These are phyloP conservation scores for Telopea speciosissima DNA, from an alignment of 177 flowering plant species.

Conservation along the genomic window DNA sequence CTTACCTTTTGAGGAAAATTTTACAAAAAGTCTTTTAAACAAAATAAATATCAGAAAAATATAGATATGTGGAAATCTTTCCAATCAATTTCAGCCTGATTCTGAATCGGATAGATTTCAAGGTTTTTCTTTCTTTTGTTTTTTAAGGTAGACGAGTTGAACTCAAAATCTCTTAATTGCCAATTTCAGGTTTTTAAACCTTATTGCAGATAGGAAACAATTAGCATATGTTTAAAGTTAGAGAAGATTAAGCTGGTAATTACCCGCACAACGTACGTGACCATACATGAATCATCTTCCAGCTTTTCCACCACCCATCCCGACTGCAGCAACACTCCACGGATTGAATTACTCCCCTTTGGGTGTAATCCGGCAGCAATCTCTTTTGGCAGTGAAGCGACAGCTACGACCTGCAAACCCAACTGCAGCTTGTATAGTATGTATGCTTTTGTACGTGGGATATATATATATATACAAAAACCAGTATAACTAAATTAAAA, in stretches of 20 bases:
- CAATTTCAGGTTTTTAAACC: too few species aligned
- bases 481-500: too few species aligned
- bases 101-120: too few species aligned
- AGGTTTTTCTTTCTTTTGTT: too few species aligned
- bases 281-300: slow-evolving; percentile 68
- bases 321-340: slow-evolving; percentile 75
- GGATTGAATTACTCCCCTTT: slow-evolving; percentile 54
- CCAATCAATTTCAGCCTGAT: too few species aligned
- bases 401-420: slow-evolving; percentile 68
- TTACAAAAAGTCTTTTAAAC: too few species aligned
- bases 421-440: not conserved
- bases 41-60: too few species aligned
- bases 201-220: not conserved
- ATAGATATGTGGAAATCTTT: too few species aligned
- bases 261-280: slow-evolving; percentile 88
- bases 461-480: too few species aligned
- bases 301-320: slow-evolving; percentile 93
- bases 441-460: not conserved
- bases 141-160: too few species aligned
- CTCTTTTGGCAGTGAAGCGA: slow-evolving; percentile 86
- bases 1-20: too few species aligned
- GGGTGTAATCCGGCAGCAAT: slow-evolving; percentile 86
- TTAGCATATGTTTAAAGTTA: not conserved
- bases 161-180: too few species aligned
- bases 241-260: not conserved